Base-by-base conservation (phyloP, 768 basidiomycete species). In the Brasilioporus rufonigricans region DNA sequence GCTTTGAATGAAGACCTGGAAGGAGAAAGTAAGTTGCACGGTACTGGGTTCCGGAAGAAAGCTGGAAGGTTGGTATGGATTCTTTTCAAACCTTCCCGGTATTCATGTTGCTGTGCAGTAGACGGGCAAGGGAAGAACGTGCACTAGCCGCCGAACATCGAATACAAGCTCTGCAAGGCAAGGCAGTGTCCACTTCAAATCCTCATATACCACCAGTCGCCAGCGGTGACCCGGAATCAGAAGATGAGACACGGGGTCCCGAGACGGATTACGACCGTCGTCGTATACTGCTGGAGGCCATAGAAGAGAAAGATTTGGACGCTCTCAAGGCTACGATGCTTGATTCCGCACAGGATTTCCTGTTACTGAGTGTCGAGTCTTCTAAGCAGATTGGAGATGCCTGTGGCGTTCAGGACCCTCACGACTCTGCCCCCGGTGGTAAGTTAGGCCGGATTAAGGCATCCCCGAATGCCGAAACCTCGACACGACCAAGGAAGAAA, bases 101-200 rank as follows among this genome's bases (percentile, higher is more conserved):
- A 31, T 5, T 55, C n/a, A 60, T 41, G 36, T 10, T 38, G 14
- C 11, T 41, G 12, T 49, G 36, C 63, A 93, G 91, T 66, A 90
- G 90, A 66, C 79, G 86, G 31, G 91, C 89, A 14, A 74, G 90
- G 55, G 89, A 90, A 60, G 88, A 90, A 65, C 79, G 90, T 52
- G 90, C 89, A 2, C 59, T 83, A 33, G 91, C 90, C n/a, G 82
- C 80, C 8, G 88, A 93, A 69, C 76, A 73, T 21, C 78, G 91
- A 32, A 48, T 89, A 13, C 70, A 69, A 46, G 74, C 76, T 10
- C 62, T 84, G 44, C 76, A 79, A 66, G 66, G 65, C 36, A 48
- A 65, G 29, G 29, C 4, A n/a, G 40, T 39, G 18, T 52, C 61
- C 33, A 44, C 57, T 39, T 59, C 54, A 29, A 35, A n/a, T 11